phyloP scores from a whole-genome alignment of 352 stramenopile genomes.

The Stramenopiles sp. region DNA sequence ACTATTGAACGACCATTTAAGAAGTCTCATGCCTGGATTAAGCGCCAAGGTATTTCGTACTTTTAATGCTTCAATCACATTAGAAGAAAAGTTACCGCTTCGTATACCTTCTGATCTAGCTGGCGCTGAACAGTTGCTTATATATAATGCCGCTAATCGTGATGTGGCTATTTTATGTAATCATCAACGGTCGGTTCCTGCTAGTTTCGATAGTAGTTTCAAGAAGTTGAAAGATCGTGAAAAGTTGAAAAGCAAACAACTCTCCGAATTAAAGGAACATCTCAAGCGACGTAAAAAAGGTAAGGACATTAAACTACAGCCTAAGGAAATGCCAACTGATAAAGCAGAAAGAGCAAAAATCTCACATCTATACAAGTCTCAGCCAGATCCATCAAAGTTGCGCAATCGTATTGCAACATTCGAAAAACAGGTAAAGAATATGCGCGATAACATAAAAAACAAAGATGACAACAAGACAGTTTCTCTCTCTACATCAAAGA shows the following conservation, averaged over 20 bases:
- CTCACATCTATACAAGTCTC: slow-evolving; percentile 58
- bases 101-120: slow-evolving; percentile 18
- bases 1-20: slow-evolving; percentile 87
- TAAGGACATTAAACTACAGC: slow-evolving; percentile 31
- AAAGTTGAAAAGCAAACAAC: slow-evolving; percentile 47
- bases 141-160: slow-evolving; percentile 99
- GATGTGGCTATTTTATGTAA: slow-evolving; percentile 99
- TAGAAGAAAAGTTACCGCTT: slow-evolving; percentile 75
- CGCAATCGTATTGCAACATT: slow-evolving; percentile 59
- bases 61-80: slow-evolving; percentile 93
- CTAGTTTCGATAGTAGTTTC: slow-evolving; percentile 63
- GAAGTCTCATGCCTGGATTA: slow-evolving; percentile 86
- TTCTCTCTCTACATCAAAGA: slow-evolving; percentile 90
- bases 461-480: slow-evolving; percentile 97
- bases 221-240: slow-evolving; percentile 53
- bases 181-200: slow-evolving; percentile 90
- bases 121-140: slow-evolving; percentile 30
- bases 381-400: slow-evolving; percentile 58
- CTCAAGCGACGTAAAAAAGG: slow-evolving; percentile 32
- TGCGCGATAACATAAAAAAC: slow-evolving; percentile 65
- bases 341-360: slow-evolving; percentile 26
- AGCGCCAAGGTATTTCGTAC: slow-evolving; percentile 99
- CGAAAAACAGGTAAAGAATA: slow-evolving; percentile 8
- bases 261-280: slow-evolving; percentile 57
- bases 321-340: slow-evolving; percentile 18